Evolutionary conservation across 2,329 filamentous ascomycete genomes (phyloP), one percentile per base, ranked within the genome.

Genomic region (Grosmannia serpens): DNA sequence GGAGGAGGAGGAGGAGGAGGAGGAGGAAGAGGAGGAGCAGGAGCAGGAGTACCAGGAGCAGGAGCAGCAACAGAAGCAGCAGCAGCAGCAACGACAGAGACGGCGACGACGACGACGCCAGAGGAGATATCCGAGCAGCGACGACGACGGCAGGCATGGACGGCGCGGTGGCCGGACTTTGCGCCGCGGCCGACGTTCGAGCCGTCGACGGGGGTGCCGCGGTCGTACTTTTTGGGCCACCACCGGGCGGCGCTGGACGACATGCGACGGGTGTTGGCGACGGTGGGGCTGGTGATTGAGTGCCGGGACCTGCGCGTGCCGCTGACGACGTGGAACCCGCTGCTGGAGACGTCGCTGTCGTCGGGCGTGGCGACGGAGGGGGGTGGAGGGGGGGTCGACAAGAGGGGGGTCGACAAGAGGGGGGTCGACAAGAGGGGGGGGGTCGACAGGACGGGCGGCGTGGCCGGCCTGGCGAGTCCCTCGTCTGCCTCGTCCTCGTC

Each of bases 191-290:
- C 77, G 63, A 73, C 75, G 57, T 97, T 95, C 71, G 84, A 86
- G 46, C 76, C 85, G 50, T 86, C 92, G 58, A 67, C 75, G 50
- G 87, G 85, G 56, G 86, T 97, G 61, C 86, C 88, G 46, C 85
- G 89, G 64, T 94, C 92, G 60, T 99, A 97, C 75, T 99, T 89
- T 75, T 81, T 97, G 53, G 94, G 94, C 62, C 94, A 99, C 74
- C 94, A 99, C 77, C 83, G 84, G 61, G 81, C 88, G 11, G 94
- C 89, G 20, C 78, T 96, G 35, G 77, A 81, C 53, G 87, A 88
- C 69, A 96, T 97, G 86, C 88, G 89, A 69, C 82, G 82, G 46
- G 80, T 88, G 69, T 81, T 99, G 54, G 84, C 85, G 31, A 85
- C 84, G 62, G 88, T 96, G 66, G 88, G 91, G 67, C 84, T 97